phyloP scores from a whole-genome alignment of 2,329 filamentous ascomycete genomes.

The Plectosphaerella cucumerina region DNA sequence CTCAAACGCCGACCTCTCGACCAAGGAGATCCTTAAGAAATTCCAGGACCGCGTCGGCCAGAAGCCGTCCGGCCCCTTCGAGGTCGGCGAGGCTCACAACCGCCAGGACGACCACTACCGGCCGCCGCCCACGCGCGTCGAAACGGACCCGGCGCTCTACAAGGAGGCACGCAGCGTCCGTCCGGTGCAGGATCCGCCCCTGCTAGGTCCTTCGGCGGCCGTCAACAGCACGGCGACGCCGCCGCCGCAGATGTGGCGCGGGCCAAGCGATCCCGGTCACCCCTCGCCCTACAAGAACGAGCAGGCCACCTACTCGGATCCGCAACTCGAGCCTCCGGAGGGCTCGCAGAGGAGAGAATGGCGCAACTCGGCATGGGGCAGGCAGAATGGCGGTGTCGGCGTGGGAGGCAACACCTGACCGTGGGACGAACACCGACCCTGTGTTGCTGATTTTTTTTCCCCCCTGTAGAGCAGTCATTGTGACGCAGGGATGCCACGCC shows the following conservation, averaged over 20 bases:
- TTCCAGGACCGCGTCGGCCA: constrained; percentile 73
- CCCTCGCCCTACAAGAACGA: constrained; percentile 37
- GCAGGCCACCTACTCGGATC: constrained; percentile 41
- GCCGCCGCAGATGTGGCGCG: constrained; percentile 45
- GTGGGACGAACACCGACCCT: too few species aligned
- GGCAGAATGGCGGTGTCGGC: constrained; percentile 45
- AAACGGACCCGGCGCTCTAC: constrained; percentile 82
- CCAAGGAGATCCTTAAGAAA: constrained; percentile 92
- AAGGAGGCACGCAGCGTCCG: constrained; percentile 81
- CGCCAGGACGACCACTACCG: constrained; percentile 54
- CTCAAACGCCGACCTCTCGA: constrained; percentile 80
- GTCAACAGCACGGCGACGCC: constrained; percentile 17
- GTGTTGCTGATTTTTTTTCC: too few species aligned
- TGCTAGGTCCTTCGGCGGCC: too few species aligned
- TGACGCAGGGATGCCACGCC: too few species aligned
- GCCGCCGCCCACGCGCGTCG: constrained; percentile 61
- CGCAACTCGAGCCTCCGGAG: constrained; percentile 32
- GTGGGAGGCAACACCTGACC: constrained; percentile 39
- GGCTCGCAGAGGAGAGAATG: constrained; percentile 47
- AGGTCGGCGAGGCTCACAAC: constrained; percentile 53
- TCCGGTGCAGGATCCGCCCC: constrained; percentile 62
- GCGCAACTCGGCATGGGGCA: constrained; percentile 53
- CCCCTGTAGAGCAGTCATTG: too few species aligned
- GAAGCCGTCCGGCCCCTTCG: constrained; percentile 46
- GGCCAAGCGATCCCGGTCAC: constrained; percentile 36